phyloP scores from a whole-genome alignment of 306 rosid genomes.

The Cyamopsis tetragonoloba region DNA sequence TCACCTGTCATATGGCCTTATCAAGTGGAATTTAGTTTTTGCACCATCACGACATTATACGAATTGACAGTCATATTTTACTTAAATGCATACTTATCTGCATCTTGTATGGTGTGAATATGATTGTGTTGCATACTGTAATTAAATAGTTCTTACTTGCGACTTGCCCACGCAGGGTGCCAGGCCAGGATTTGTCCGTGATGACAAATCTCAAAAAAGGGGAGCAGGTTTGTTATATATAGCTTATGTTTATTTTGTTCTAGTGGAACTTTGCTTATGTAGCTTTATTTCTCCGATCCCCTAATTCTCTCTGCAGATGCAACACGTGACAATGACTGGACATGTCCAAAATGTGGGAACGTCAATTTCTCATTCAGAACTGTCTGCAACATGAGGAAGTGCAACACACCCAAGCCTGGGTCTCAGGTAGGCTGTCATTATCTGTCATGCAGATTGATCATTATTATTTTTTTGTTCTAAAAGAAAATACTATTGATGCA shows the following conservation, averaged over 20 bases:
- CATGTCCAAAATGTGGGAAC: conserved; percentile 98
- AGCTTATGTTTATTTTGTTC: background rate
- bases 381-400: conserved; percentile 98
- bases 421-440: conserved; percentile 61
- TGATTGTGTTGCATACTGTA: background rate
- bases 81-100: no score
- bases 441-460: background rate
- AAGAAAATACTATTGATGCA: background rate
- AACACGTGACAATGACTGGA: conserved; percentile 97
- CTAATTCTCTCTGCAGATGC: conserved; percentile 38
- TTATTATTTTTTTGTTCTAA: background rate
- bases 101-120: no score
- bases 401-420: conserved; percentile 98
- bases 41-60: background rate
- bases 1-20: background rate
- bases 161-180: conserved; percentile 58
- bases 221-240: conserved; percentile 49
- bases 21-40: background rate
- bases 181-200: conserved; percentile 76
- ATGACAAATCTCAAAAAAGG: conserved; percentile 73
- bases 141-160: conserved; percentile 23
- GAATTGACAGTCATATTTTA: background rate
- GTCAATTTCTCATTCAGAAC: conserved; percentile 91
- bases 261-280: background rate
- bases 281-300: background rate